A percentile compares a stretch with the other conserved stretches of the same genome.
phyloP scores from a whole-genome alignment of 805 yeast species.

The Komagataella pastoris region DNA sequence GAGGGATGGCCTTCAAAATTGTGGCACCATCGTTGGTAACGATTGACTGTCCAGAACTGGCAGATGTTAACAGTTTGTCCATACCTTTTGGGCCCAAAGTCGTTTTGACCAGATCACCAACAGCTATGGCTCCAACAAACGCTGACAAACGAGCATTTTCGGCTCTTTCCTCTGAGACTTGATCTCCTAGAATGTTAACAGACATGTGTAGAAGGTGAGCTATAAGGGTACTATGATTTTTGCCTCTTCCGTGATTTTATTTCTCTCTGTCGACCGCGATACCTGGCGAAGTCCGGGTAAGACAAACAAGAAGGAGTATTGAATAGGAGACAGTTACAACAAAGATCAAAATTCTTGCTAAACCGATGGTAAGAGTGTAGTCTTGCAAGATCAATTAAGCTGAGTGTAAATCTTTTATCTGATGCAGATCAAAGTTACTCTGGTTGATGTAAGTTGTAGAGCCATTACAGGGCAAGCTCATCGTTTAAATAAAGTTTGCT shows the following conservation, averaged over 20 bases:
- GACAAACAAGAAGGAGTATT: not conserved
- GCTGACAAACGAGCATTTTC: conserved; percentile 97
- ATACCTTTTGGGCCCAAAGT: conserved; percentile 98
- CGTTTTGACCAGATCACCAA: conserved; percentile 89
- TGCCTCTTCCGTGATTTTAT: not conserved
- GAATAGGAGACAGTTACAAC: not conserved
- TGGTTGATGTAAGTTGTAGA: too few species aligned
- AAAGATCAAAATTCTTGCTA: too few species aligned
- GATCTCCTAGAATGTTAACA: conserved; percentile 92
- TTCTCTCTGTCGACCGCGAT: not conserved
- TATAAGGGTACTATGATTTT: not conserved
- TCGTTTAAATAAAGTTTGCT: not conserved
- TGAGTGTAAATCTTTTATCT: too few species aligned
- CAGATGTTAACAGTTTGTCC: conserved; percentile 89
- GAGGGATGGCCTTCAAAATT: conserved; percentile 82
- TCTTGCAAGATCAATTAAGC: too few species aligned
- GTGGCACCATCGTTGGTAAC: conserved; percentile 99
- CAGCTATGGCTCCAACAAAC: conserved; percentile 97
- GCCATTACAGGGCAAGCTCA: not conserved
- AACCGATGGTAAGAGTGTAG: too few species aligned
- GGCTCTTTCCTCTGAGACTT: conserved; percentile 94
- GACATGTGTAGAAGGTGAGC: conserved; percentile 29
- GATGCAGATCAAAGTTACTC: too few species aligned
- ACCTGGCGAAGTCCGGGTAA: not conserved
- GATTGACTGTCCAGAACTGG: conserved; percentile 62